A percentile compares a stretch with the other conserved stretches of the same genome.
phyloP scores from a whole-genome alignment of 805 yeast genomes.

The Nakazawaea ernobii region DNA sequence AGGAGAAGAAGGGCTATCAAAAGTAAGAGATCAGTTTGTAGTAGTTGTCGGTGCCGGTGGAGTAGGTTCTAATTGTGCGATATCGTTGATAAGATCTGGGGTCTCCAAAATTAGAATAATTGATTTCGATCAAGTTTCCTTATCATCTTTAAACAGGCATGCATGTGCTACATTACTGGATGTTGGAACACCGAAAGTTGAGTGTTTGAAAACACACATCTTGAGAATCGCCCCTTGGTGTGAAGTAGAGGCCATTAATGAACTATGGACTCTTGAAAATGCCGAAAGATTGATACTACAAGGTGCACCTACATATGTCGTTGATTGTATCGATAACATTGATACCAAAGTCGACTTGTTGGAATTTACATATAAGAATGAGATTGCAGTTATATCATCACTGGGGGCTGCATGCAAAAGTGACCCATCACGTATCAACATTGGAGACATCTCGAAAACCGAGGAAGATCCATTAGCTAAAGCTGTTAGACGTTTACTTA shows the following conservation, averaged over 20 bases:
- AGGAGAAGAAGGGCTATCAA: constrained; percentile 76
- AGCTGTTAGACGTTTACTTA: constrained; percentile 77
- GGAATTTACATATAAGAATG: constrained; percentile 57
- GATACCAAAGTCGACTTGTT: constrained; percentile 94
- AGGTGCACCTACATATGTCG: constrained; percentile 67
- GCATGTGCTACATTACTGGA: constrained; percentile 88
- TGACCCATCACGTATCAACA: constrained; percentile 86
- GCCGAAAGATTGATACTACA: constrained; percentile 57
- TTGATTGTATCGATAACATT: constrained; percentile 95
- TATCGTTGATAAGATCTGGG: constrained; percentile 90
- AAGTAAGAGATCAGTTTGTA: constrained; percentile 63
- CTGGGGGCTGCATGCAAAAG: constrained; percentile 98
- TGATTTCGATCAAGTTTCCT: constrained; percentile 94
- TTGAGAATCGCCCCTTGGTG: constrained; percentile 90
- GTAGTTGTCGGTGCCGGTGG: constrained; percentile 96
- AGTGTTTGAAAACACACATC: constrained; percentile 66
- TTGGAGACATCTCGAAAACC: constrained; percentile 83
- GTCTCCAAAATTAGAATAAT: constrained; percentile 71
- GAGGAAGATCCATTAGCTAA: constrained; percentile 93
- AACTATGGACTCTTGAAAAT: constrained; percentile 65
- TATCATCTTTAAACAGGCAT: constrained; percentile 89
- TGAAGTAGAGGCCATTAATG: constrained; percentile 68
- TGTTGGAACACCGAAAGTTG: constrained; percentile 90
- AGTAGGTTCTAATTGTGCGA: constrained; percentile 94
- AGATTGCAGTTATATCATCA: constrained; percentile 72